Conservation (phyloP, 2,329 filamentous ascomycete species). For the Cyanodermella asteris region DNA sequence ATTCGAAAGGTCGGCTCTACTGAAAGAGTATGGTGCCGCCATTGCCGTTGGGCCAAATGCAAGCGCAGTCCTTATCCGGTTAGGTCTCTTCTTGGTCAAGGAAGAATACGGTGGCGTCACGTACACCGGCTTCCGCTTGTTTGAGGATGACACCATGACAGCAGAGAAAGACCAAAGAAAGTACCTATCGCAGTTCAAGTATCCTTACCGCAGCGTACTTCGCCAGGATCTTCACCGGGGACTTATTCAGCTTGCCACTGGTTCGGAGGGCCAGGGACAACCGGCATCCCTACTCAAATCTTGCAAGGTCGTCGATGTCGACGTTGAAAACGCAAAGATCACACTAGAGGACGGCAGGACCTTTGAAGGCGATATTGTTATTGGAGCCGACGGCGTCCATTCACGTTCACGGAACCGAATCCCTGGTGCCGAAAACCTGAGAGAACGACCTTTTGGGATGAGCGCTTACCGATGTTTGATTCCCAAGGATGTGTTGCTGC, state of each 20-base stretch:
- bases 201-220: conserved; percentile 11
- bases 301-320: conserved; percentile 4
- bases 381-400: conserved; percentile 20
- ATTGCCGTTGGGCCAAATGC: conserved; percentile 14
- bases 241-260: conserved; percentile 14
- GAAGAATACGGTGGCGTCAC: too few species aligned
- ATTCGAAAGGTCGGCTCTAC: conserved; percentile 12
- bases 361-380: conserved; percentile 16
- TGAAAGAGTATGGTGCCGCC: conserved; percentile 14
- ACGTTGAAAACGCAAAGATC: conserved; percentile 11
- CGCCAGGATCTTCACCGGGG: conserved; percentile 21
- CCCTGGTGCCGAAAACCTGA: too few species aligned
- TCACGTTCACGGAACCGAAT: conserved; percentile 11
- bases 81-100: too few species aligned
- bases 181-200: conserved; percentile 6
- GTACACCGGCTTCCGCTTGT: conserved; percentile 8
- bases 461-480: too few species aligned
- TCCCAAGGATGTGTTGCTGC: too few species aligned
- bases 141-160: too few species aligned
- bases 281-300: not conserved
- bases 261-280: conserved; percentile 5
- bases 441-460: too few species aligned
- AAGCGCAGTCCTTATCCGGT: conserved; percentile 11
- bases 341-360: conserved; percentile 12
- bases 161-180: conserved; percentile 1